These are phyloP conservation scores for Solanum chaucha DNA, from an alignment of 257 asterid species.

Conservation along the genomic window DNA sequence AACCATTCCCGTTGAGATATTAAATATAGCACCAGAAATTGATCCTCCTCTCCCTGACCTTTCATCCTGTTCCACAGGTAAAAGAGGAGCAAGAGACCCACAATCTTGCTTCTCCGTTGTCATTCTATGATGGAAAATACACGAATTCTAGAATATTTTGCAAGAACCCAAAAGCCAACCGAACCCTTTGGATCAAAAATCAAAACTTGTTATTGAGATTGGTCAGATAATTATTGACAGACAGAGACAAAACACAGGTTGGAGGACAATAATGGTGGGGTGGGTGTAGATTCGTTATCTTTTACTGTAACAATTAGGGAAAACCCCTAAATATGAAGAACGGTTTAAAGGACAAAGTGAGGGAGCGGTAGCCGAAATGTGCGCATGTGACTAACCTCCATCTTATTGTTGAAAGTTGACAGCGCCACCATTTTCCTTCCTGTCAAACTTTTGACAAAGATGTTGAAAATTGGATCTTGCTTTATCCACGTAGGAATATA, in stretches of 20 bases:
- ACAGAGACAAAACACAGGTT: background rate
- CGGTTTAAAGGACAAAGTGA: background rate
- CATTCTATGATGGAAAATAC: background rate
- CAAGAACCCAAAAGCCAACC: background rate
- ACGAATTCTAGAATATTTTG: background rate
- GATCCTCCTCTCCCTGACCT: conserved; percentile 53
- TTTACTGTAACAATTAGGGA: background rate
- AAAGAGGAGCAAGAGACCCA: conserved; percentile 42
- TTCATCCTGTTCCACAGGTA: conserved; percentile 22
- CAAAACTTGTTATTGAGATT: background rate
- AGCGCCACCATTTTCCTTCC: background rate
- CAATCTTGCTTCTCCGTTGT: conserved; percentile 12
- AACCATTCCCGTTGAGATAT: conserved; percentile 83
- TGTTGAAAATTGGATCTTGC: background rate
- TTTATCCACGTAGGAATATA: no score
- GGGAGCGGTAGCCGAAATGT: background rate
- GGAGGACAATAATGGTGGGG: background rate
- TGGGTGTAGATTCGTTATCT: background rate
- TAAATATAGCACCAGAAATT: conserved; percentile 72
- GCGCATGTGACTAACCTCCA: background rate
- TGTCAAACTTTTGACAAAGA: background rate
- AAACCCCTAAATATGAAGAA: background rate
- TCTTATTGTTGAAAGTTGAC: background rate
- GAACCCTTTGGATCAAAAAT: background rate
- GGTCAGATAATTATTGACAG: background rate